A percentile compares a stretch with the other conserved stretches of the same genome.
Conservation (phyloP, 2,329 filamentous ascomycete species). For the Hymenoscyphus linearis region DNA sequence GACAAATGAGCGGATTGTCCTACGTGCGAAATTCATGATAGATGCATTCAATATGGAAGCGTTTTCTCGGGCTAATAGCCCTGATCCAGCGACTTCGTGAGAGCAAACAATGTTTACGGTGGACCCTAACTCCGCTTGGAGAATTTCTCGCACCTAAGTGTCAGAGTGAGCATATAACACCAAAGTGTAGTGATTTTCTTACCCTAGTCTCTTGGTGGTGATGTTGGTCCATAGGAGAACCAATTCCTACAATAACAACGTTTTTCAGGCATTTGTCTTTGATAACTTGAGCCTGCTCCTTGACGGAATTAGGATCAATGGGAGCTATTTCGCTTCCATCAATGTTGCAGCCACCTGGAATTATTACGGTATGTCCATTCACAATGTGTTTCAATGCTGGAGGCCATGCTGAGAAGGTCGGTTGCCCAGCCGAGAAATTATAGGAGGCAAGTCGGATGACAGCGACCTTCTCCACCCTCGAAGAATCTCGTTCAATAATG, state of each 20-base stretch:
- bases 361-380: conserved; percentile 40
- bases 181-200: conserved; percentile 15
- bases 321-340: conserved; percentile 41
- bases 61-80: conserved; percentile 54
- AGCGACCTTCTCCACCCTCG: conserved; percentile 38
- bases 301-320: conserved; percentile 36
- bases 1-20: conserved; percentile 50
- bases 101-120: conserved; percentile 42
- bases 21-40: conserved; percentile 50
- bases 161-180: neutral
- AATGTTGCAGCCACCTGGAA: conserved; percentile 45
- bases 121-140: conserved; percentile 28
- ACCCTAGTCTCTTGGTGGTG: conserved; percentile 46
- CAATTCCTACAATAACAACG: conserved; percentile 48
- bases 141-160: neutral
- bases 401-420: conserved; percentile 44
- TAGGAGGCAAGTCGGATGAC: conserved; percentile 43
- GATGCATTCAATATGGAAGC: conserved; percentile 58
- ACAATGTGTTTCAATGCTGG: conserved; percentile 40
- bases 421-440: conserved; percentile 42
- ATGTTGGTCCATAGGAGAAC: conserved; percentile 49
- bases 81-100: conserved; percentile 41
- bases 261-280: conserved; percentile 29
- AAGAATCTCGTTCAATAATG: conserved; percentile 7
- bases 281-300: conserved; percentile 30